Base-by-base conservation (phyloP, 129 eudicot species). In the Tagetes patula region DNA sequence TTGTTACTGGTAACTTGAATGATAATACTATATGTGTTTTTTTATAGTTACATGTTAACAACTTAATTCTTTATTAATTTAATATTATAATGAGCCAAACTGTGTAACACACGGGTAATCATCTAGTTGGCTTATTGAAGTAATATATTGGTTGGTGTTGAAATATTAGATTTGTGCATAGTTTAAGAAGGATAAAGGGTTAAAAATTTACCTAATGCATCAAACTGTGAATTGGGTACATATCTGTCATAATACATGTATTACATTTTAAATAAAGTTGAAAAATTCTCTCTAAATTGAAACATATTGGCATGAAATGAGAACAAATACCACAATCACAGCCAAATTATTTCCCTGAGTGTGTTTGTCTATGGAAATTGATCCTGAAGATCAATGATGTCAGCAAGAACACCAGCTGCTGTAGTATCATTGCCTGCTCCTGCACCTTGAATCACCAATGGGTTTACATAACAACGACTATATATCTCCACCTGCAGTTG, bases 341-440 rank as follows among this genome's bases (percentile, higher is more conserved):
- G 67, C 63, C 49, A 69, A 46, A 46, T 36, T 20, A 58, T 43
- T 13, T 50, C 10, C 41, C 53, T 27, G 58, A 32, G 69, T 56
- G 41, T 33, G 67, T 58, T 58, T 34, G 41, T 38, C 52, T 65
- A 80, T 11, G 80, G 66, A 80, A 80, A 86, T 4, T 84, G 56
- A 77, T 85, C 92, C 79, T 85, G 97, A 63, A 88, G 79, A 80
- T 86, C 92, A 63, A 86, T 85, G 52, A 88, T 87, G 74, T 93
- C 98, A 69, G 98, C 96, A 42, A 93, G 98, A 73, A 93, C 96
- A 49, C 98, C 96, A 52, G 93, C 87, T 7, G 98, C 98, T 38
- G 98, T 93, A 48, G 98, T 87, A 65, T 93, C 96, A 60, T 90
- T 87, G 71, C 98, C 98, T 27, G 98, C 96, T 75, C 98, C 98